These are phyloP conservation scores for Botrytis fabae DNA, from an alignment of 2,329 filamentous ascomycete species.

Conservation along the genomic window DNA sequence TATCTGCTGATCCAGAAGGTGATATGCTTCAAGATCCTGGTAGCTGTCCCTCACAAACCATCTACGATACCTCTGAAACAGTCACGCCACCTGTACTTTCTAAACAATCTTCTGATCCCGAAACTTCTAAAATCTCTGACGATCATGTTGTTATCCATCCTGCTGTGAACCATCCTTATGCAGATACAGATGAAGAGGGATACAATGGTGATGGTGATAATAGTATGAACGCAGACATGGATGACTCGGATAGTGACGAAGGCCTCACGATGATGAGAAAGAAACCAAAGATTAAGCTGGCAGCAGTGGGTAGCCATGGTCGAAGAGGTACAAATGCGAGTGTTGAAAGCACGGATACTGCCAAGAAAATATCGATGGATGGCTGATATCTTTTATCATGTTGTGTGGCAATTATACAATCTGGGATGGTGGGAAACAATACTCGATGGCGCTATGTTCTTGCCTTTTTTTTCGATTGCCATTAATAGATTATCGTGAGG, in stretches of 20 bases:
- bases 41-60: constrained; percentile 47
- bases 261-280: constrained; percentile 38
- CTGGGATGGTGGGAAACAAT: not conserved
- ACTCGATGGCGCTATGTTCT: not conserved
- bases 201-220: constrained; percentile 38
- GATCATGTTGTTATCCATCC: constrained; percentile 21
- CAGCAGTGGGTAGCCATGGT: constrained; percentile 23
- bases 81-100: constrained; percentile 36
- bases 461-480: not conserved
- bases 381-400: constrained; percentile 24
- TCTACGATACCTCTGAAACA: constrained; percentile 35
- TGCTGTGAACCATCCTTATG: constrained; percentile 22
- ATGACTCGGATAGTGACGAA: constrained; percentile 40
- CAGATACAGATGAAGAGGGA: constrained; percentile 36
- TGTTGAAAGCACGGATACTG: constrained; percentile 62
- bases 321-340: constrained; percentile 62
- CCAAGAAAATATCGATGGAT: constrained; percentile 51
- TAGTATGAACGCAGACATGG: constrained; percentile 30
- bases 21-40: constrained; percentile 56
- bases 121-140: constrained; percentile 15
- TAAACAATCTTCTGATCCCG: constrained; percentile 30
- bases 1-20: constrained; percentile 62
- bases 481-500: not conserved
- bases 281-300: constrained; percentile 43
- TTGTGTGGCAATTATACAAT: constrained; percentile 4